Percentiles rank a stretch among this genome's conserved stretches.
phyloP scores from a whole-genome alignment of 179 eudicot species.

The Spinacia oleracea region DNA sequence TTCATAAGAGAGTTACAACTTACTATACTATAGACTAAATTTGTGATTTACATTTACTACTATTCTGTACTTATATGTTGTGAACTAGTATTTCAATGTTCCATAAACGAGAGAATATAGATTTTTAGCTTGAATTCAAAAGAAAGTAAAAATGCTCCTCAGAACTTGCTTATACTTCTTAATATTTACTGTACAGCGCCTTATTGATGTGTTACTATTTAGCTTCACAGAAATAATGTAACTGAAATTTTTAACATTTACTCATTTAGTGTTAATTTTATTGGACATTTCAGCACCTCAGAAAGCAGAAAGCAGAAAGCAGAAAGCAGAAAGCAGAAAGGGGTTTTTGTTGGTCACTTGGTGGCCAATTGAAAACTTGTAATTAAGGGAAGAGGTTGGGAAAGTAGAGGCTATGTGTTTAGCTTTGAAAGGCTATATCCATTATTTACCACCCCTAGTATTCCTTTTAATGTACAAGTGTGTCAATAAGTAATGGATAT shows the following conservation, averaged over 20 bases:
- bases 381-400: constrained; percentile 1
- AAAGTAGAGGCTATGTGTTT: constrained; percentile 4
- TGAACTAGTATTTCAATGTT: neutral
- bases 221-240: neutral
- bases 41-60: neutral
- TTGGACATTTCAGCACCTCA: constrained; percentile 6
- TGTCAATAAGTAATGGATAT: neutral
- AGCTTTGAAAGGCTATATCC: neutral
- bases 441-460: constrained; percentile 2
- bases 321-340: constrained; percentile 3
- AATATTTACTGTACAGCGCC: neutral
- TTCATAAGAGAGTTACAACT: too few species aligned
- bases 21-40: neutral
- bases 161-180: neutral
- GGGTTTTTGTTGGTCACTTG: neutral
- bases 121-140: neutral
- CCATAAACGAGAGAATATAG: neutral
- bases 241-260: too few species aligned
- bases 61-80: neutral
- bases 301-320: constrained; percentile 7
- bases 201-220: neutral
- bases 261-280: neutral
- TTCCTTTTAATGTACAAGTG: neutral
- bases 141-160: neutral
- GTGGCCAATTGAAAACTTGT: neutral